Evolutionary conservation across 73 alveolate genomes (phyloP).

Genomic region (Tetrahymena borealis): DNA sequence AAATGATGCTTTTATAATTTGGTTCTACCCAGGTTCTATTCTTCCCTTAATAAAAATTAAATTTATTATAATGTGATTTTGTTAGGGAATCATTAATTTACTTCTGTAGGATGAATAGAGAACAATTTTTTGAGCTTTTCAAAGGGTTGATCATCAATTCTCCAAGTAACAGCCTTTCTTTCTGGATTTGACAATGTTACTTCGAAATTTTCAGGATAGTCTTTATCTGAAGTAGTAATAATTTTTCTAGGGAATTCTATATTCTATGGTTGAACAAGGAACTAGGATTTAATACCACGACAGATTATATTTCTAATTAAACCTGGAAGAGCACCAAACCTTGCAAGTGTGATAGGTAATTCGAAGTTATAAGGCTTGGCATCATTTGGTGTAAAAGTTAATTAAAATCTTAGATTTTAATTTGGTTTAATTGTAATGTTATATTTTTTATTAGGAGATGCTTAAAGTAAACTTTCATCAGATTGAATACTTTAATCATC

Average conservation of each 20-base stretch:
- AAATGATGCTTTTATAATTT: slow-evolving; percentile 85
- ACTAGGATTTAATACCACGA: slow-evolving; percentile 85
- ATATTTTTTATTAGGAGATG: slow-evolving; percentile 58
- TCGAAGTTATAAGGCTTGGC: slow-evolving; percentile 80
- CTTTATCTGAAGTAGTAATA: slow-evolving; percentile 76
- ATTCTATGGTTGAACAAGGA: slow-evolving; percentile 66
- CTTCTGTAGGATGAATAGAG: slow-evolving; percentile 67
- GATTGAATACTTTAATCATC: slow-evolving; percentile 88
- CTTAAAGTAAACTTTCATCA: slow-evolving; percentile 80
- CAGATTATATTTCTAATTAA: slow-evolving; percentile 79
- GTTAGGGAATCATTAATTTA: background rate
- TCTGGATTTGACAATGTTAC: slow-evolving; percentile 79
- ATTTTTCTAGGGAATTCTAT: slow-evolving; percentile 74
- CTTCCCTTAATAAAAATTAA: slow-evolving; percentile 50
- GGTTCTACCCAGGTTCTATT: slow-evolving; percentile 77
- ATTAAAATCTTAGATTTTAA: slow-evolving; percentile 49
- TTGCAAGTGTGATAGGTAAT: slow-evolving; percentile 83
- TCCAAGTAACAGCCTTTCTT: slow-evolving; percentile 67
- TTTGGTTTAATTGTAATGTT: slow-evolving; percentile 49
- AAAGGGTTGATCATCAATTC: slow-evolving; percentile 63
- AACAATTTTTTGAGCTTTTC: slow-evolving; percentile 59
- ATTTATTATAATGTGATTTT: background rate
- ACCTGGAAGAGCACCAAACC: slow-evolving; percentile 84
- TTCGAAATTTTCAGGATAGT: slow-evolving; percentile 71
- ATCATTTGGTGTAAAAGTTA: slow-evolving; percentile 80